A percentile compares a stretch with the other conserved stretches of the same genome.
Evolutionary conservation across 2,329 filamentous ascomycete species (phyloP).

Genomic region (Karstenula rhodostoma): DNA sequence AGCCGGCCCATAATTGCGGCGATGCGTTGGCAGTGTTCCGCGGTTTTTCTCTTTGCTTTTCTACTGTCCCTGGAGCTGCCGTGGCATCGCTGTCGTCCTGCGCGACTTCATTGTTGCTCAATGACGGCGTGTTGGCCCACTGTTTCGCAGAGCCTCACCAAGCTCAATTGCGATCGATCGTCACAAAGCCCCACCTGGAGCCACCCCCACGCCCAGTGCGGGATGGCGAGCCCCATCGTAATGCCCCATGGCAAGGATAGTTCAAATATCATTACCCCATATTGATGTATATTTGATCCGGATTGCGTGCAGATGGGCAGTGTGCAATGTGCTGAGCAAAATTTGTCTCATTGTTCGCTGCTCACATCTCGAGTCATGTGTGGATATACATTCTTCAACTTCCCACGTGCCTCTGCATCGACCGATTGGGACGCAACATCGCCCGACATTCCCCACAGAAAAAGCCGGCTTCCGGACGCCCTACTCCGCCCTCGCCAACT

Average conservation of each 20-base stretch:
- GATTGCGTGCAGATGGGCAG: too few relatives aligned
- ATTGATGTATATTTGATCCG: neutral
- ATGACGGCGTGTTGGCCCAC: neutral
- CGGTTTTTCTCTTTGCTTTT: neutral
- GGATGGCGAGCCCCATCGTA: neutral
- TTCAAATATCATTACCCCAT: neutral
- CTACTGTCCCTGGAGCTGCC: neutral
- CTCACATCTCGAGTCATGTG: slow-evolving; percentile 1
- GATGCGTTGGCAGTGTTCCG: neutral
- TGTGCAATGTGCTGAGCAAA: too few relatives aligned
- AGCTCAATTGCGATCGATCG: neutral
- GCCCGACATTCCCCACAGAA: neutral
- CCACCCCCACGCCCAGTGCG: slow-evolving; percentile 10
- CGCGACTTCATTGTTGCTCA: neutral
- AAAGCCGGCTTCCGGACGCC: neutral
- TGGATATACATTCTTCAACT: neutral
- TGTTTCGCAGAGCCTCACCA: slow-evolving; percentile 5
- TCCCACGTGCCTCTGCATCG: neutral
- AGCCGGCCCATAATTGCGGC: neutral
- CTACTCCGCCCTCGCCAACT: neutral
- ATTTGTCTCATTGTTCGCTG: neutral
- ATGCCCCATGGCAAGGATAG: neutral
- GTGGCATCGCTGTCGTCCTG: neutral
- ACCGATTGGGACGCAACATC: neutral
- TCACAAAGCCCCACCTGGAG: neutral